Evolutionary conservation across 192 early-diverging fungal species (phyloP).

Genomic region (Radiomyces spectabilis): DNA sequence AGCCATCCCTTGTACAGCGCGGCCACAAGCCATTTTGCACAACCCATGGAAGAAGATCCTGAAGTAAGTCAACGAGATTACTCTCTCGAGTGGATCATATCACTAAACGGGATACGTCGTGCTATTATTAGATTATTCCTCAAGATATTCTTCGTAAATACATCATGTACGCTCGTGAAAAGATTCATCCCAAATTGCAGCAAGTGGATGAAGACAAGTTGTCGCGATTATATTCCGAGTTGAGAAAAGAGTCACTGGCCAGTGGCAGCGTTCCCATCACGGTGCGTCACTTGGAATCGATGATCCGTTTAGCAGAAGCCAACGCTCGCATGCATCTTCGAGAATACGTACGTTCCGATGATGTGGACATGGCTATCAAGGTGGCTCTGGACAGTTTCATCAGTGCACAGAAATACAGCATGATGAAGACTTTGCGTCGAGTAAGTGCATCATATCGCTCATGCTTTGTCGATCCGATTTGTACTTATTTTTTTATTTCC

Average conservation of each 20-base stretch:
- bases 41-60: slow-evolving; percentile 31
- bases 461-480: background rate
- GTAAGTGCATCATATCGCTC: slow-evolving; percentile 21
- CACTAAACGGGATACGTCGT: background rate
- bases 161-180: slow-evolving; percentile 80
- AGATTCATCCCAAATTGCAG: slow-evolving; percentile 68
- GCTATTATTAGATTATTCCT: slow-evolving; percentile 55
- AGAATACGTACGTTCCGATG: slow-evolving; percentile 82
- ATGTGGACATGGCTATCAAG: slow-evolving; percentile 89
- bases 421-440: slow-evolving; percentile 74
- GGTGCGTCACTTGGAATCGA: slow-evolving; percentile 81
- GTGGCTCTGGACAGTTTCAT: slow-evolving; percentile 88
- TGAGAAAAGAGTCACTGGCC: slow-evolving; percentile 76
- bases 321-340: slow-evolving; percentile 96
- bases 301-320: slow-evolving; percentile 79
- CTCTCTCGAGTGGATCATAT: too few species aligned
- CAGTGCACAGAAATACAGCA: slow-evolving; percentile 86
- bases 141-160: slow-evolving; percentile 82
- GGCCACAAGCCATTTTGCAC: slow-evolving; percentile 26
- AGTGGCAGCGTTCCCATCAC: slow-evolving; percentile 79
- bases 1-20: slow-evolving; percentile 69
- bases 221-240: slow-evolving; percentile 82
- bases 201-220: slow-evolving; percentile 88
- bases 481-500: background rate
- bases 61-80: slow-evolving; percentile 47